phyloP scores from a whole-genome alignment of 495 filamentous ascomycete genomes.

The Podospora bellae-mahoneyi region DNA sequence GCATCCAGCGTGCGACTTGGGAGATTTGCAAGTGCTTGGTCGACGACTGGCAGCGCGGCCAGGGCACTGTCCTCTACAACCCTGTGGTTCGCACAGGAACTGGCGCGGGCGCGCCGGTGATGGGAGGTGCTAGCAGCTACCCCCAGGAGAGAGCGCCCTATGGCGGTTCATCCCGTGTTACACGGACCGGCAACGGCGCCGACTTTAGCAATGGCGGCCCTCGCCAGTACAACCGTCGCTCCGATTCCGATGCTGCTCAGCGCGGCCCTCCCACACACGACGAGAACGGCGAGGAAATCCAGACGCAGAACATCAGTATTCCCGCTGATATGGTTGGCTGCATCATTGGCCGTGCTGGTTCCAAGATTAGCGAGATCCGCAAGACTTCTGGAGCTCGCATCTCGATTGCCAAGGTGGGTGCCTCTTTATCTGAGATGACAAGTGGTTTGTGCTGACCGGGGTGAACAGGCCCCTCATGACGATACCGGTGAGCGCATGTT shows the following conservation, averaged over 20 bases:
- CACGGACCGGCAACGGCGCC: conserved; percentile 93
- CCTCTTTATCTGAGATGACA: not conserved
- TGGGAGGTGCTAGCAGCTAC: conserved; percentile 31
- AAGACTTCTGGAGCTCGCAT: conserved; percentile 94
- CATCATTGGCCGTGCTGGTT: conserved; percentile 91
- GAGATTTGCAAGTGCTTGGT: conserved; percentile 98
- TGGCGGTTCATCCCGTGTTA: conserved; percentile 63
- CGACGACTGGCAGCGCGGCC: conserved; percentile 95
- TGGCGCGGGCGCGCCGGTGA: conserved; percentile 50
- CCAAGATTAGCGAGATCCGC: conserved; percentile 97
- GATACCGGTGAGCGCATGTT: conserved; percentile 99
- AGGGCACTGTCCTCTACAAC: conserved; percentile 95
- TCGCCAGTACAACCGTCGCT: conserved; percentile 67
- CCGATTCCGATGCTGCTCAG: conserved; percentile 71
- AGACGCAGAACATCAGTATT: conserved; percentile 99
- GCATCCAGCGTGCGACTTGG: conserved; percentile 93
- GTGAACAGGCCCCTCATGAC: conserved; percentile 72
- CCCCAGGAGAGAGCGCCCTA: conserved; percentile 48
- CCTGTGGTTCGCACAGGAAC: conserved; percentile 78
- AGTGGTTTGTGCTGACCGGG: conserved; percentile 1
- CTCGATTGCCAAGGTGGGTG: conserved; percentile 81
- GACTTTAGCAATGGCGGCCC: conserved; percentile 85
- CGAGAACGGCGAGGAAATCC: conserved; percentile 94
- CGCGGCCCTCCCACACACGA: conserved; percentile 76
- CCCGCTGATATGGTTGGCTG: conserved; percentile 99